Evolutionary conservation across 2,329 filamentous ascomycete species (phyloP).

Genomic region (Chaetothyriales sp.): DNA sequence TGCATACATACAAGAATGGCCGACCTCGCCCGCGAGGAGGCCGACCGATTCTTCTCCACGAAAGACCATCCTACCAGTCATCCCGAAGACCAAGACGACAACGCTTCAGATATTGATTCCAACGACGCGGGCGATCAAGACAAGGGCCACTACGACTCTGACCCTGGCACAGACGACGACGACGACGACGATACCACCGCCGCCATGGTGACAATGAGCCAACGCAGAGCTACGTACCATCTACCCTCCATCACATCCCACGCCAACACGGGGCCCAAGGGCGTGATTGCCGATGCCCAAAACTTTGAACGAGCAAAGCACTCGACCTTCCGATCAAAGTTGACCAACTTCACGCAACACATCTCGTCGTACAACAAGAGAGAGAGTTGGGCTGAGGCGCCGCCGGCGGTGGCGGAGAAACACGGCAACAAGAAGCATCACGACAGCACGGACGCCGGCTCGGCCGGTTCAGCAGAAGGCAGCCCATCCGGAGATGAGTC

Average conservation of each 20-base stretch:
- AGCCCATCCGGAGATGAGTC: conserved; percentile 15
- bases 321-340: conserved; percentile 32
- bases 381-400: background rate
- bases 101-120: conserved; percentile 10
- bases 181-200: conserved; percentile 21
- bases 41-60: conserved; percentile 29
- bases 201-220: conserved; percentile 21
- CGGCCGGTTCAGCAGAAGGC: conserved; percentile 4
- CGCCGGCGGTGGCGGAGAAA: background rate
- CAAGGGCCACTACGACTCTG: conserved; percentile 14
- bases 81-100: conserved; percentile 29
- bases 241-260: conserved; percentile 33
- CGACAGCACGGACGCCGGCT: conserved; percentile 15
- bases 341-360: conserved; percentile 16
- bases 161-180: conserved; percentile 22
- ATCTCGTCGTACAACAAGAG: conserved; percentile 1
- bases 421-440: conserved; percentile 7
- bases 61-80: conserved; percentile 26
- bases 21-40: conserved; percentile 33
- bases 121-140: conserved; percentile 3
- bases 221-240: conserved; percentile 28
- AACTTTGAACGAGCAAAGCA: conserved; percentile 37
- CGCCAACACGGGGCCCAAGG: conserved; percentile 39
- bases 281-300: conserved; percentile 38
- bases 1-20: conserved; percentile 24